A percentile compares a stretch with the other conserved stretches of the same genome.
phyloP scores from a whole-genome alignment of 768 basidiomycete genomes.

The Suillus luteus region DNA sequence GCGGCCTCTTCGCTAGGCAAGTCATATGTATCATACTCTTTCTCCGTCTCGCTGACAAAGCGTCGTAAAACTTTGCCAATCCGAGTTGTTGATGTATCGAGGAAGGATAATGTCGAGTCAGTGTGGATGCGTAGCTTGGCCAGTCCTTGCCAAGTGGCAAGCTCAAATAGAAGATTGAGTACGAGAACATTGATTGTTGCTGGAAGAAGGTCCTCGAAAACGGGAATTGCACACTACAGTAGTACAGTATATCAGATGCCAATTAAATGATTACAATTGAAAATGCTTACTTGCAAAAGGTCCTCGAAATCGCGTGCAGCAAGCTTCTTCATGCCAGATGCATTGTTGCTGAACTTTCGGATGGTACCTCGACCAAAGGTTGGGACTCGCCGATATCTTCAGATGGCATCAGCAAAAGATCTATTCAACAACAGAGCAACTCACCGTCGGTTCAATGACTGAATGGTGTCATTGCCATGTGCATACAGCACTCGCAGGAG shows the following conservation, averaged over 20 bases:
- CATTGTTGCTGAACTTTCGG: slow-evolving; percentile 30
- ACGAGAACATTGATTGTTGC: slow-evolving; percentile 22
- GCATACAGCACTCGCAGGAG: slow-evolving; percentile 36
- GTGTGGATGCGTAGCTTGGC: slow-evolving; percentile 27
- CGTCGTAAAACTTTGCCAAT: slow-evolving; percentile 26
- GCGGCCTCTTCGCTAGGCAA: slow-evolving; percentile 31
- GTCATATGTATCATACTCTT: slow-evolving; percentile 22
- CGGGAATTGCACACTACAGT: slow-evolving; percentile 31
- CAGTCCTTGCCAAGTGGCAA: slow-evolving; percentile 26
- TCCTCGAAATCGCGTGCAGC: slow-evolving; percentile 23
- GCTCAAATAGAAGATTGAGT: slow-evolving; percentile 26
- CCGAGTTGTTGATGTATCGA: slow-evolving; percentile 14
- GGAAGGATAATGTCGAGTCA: slow-evolving; percentile 17
- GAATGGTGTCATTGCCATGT: not conserved
- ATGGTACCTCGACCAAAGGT: slow-evolving; percentile 37
- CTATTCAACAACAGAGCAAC: not conserved
- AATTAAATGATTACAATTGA: not conserved
- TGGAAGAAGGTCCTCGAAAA: slow-evolving; percentile 31
- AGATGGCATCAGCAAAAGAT: not conserved
- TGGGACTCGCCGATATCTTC: slow-evolving; percentile 31
- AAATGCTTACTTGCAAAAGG: not conserved
- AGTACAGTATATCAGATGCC: too few species aligned
- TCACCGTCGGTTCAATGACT: not conserved
- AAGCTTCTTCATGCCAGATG: slow-evolving; percentile 35
- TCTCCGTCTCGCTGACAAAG: slow-evolving; percentile 28